Evolutionary conservation across 148 eudicot species (phyloP), one percentile per base, ranked within the genome.

Genomic region (Vaccinium myrtillus): DNA sequence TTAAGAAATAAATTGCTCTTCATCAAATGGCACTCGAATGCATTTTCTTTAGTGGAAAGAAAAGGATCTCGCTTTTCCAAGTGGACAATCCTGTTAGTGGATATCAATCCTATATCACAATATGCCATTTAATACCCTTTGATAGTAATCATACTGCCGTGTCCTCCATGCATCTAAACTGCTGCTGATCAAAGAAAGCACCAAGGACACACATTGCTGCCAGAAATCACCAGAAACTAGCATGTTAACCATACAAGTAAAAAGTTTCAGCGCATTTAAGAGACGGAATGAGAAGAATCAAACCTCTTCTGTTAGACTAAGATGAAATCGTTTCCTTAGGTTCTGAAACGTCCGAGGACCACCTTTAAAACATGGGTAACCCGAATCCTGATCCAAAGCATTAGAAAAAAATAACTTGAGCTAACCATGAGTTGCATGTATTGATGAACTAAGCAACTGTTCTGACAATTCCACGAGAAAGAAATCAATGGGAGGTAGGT

Each of bases 201-300:
- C 98, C 96, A 97, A 90, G 75, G 99, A 97, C 79, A 97, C 98
- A 86, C 99, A 97, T 95, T 97, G 99, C 99, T 97, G 98, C 90
- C 48, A 89, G 46, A 86, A 56, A 71, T 65, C 84, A 91, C 85
- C 43, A 83, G 30, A 78, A 21, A 32, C 75, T 1, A n/a, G 8
- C 19, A 69, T 18, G 2, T 51, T 32, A 80, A 84, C 75, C 54
- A 77, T 46, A 86, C 13, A 50, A 58, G 21, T 76, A 5, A 58
- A 56, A 86, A 77, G 63, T 18, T 54, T 50, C 55, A 74, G 30
- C 51, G 49, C 25, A 59, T 49, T 61, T 53, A 54, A 81, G 21
- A 15, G 19, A 70, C 19, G 2, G 12, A 25, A 76, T 11, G 78
- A 80, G 65, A 58, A 23, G 67, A 71, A 80, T 59, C 90, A 85